Evolutionary conservation across 306 rosid genomes (phyloP), one percentile per base, ranked within the genome.

Genomic region (Inga laurina): DNA sequence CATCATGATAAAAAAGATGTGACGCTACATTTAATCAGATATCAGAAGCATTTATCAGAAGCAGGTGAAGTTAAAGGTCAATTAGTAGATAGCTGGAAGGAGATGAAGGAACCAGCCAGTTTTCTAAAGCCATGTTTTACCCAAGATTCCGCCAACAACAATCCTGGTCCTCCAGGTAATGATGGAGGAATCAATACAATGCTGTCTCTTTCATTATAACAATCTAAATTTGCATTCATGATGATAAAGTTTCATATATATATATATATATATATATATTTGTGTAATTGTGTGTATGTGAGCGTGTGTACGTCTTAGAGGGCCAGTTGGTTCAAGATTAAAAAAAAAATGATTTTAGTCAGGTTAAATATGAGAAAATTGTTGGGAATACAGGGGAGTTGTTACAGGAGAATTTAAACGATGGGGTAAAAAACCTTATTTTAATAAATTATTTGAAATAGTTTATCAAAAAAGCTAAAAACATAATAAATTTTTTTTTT

Each of bases 171-270:
- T 83, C 79, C 49, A 64, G 82, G 70, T 35, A 46, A 46, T 72
- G 84, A 57, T 43, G 74, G 70, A 72, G 89, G 83, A 68, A 86
- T 84, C n/a, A 77, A 86, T 7, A 86, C 91, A 0, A 51, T 76
- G 72, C 92, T 91, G 41, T 90, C 97, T 79, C 97, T 91, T 35
- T 91, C 92, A 13, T 70, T 89, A 43, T 72, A 73, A 73, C 83
- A 66, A 48, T 24, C 24, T 59, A 24, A 57, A 62, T 34, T 39
- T 69, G 61, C 79, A 69, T 69, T 69, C 39, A 69, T 15, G 21
- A 14, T 32, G 13, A 64, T 65, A 21, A 65, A 65, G 69, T 19
- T 0, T 64, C 37, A 78, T 22, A 24, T 75, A 1, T 52, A 39
- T 39, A 39, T 39, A 27, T 27, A 27, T 27, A 27, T 27, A 27